Evolutionary conservation across 106 monocot species (phyloP), one percentile per base, ranked within the genome.

Genomic region (Platanthera zijinensis): DNA sequence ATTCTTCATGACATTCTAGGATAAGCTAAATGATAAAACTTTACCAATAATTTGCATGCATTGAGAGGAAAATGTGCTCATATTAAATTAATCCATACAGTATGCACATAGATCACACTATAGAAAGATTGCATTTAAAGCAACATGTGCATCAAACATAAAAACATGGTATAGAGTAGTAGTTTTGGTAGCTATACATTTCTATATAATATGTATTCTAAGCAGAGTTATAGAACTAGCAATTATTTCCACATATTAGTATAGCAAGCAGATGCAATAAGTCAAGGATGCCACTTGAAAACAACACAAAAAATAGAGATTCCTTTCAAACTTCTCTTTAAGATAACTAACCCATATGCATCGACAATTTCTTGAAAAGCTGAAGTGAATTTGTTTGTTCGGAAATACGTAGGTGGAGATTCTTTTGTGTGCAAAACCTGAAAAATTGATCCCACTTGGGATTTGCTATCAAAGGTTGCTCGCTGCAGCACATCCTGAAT

Each of bases 321-420:
- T 67, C 12, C 8, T 39, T 67, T 4, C 5, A 67, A 21, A n/a
- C 10, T 67, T 67, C 39, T 67, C 59, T n/a, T 15, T 10, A 72
- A 72, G 8, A 9, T 8, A 51, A 78, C 88, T 82, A 51, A 99
- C 97, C 97, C 97, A 87, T 99, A 99, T 50, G 97, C 97, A 92
- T 99, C 97, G 22, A 99, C 89, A 82, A 99, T 94, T 79, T 94
- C 97, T 83, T 99, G 97, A 79, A 99, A 99, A 75, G 94, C 93
- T 10, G 81, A 64, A 32, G 94, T 94, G 71, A 92, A 94, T 83
- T 99, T 92, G 80, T 99, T 99, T 79, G 91, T 99, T 67, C 74
- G 74, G 81, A 94, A 99, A 85, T 89, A 94, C 10, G 97, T 99
- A 46, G 97, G 97, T 47, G 97, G 94, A 10, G 80, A 74, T 85